Evolutionary conservation across 495 filamentous ascomycete species (phyloP), one percentile per base, ranked within the genome.

Genomic region (Terfezia boudieri): DNA sequence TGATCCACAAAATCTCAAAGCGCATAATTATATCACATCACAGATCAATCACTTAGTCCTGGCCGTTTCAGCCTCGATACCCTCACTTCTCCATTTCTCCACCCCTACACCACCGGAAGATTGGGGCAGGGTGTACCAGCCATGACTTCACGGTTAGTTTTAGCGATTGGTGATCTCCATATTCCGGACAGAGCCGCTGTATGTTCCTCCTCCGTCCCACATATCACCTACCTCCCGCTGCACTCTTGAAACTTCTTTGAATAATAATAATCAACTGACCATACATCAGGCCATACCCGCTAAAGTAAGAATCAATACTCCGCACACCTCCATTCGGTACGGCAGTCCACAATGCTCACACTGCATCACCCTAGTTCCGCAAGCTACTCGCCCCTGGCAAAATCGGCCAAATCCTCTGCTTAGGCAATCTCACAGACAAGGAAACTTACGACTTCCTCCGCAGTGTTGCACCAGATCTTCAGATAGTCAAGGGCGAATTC

Each of bases 361-460:
- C 56, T 62, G 61, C 50, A 53, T 49, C 14, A 51, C 50, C 37
- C 41, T 68, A 96, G 88, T 99, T 99, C 77, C 86, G 86, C 65
- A 96, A 95, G 67, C 90, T 99, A 67, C 80, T 99, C 60, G 83
- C 87, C 11, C 90, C 92, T 9, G 92, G 92, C 62, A 96, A 96
- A 71, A 99, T 99, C 64, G 84, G 83, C 57, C 90, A 99, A 68
- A 96, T 87, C 50, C 78, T 99, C 57, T 99, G 90, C 68, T 79
- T 99, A 9, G 90, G 90, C 55, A 99, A 99, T 71, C 77, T 96
- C 41, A 99, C 90, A 59, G 85, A 92, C 70, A 84, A 86, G 66
- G 76, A 83, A 57, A 94, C 87, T 50, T 94, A 88, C 73, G 85
- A 93, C 59, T 94, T 92, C 74, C 86, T 99, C 38, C 87, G 88